A percentile compares a stretch with the other conserved stretches of the same genome.
phyloP scores from a whole-genome alignment of 352 stramenopile species.

The Phytophthora meadii region DNA sequence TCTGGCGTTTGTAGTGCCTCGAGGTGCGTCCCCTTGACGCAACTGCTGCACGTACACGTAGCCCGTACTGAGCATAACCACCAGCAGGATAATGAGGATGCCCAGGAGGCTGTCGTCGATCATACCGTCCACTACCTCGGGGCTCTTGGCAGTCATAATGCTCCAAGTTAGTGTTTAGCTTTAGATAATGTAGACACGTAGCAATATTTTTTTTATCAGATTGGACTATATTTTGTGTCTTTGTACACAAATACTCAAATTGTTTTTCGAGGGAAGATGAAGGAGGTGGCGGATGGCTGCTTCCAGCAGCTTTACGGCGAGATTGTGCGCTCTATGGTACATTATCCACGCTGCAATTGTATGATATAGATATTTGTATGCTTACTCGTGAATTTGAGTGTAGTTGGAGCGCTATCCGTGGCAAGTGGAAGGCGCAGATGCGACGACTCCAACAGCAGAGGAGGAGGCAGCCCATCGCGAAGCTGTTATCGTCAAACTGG shows the following conservation, averaged over 20 bases:
- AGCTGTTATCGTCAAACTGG: slow-evolving; percentile 81
- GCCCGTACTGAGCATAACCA: slow-evolving; percentile 74
- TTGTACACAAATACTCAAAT: slow-evolving; percentile 7
- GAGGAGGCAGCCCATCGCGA: slow-evolving; percentile 58
- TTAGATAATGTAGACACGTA: no score
- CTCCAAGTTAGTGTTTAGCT: neutral
- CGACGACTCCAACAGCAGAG: slow-evolving; percentile 33
- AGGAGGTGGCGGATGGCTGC: slow-evolving; percentile 86
- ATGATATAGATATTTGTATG: neutral
- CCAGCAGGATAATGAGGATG: slow-evolving; percentile 73
- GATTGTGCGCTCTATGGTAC: slow-evolving; percentile 87
- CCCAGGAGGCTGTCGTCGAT: slow-evolving; percentile 76
- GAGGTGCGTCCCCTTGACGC: slow-evolving; percentile 28
- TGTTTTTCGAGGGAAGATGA: slow-evolving; percentile 45
- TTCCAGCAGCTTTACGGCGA: slow-evolving; percentile 90
- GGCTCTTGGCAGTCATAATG: slow-evolving; percentile 42
- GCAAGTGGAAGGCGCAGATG: slow-evolving; percentile 29
- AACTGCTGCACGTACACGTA: slow-evolving; percentile 81
- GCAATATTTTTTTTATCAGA: neutral
- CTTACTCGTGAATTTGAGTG: neutral
- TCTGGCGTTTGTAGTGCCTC: neutral
- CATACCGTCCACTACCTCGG: slow-evolving; percentile 58
- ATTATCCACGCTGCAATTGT: neutral
- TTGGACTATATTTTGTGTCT: slow-evolving; percentile 6
- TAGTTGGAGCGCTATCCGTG: slow-evolving; percentile 77